Evolutionary conservation across 352 stramenopile species (phyloP), one percentile per base, ranked within the genome.

Genomic region (Pythium guiyangense): DNA sequence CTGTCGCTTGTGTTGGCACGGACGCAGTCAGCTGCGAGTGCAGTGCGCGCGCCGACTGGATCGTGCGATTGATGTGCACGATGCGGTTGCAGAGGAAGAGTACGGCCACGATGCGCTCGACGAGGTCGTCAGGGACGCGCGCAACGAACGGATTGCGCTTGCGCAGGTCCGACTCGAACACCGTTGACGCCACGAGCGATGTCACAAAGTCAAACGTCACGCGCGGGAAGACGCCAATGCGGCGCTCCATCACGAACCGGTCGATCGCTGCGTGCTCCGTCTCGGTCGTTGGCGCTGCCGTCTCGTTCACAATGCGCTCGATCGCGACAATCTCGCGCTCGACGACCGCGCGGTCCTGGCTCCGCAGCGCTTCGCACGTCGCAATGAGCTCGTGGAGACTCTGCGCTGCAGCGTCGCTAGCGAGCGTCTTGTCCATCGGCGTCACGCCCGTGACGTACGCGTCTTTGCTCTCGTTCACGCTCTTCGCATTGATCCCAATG

Each of bases 401-500:
- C 26, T 61, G 59, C 0, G 74, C n/a, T 1, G 67, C 59, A 1
- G 55, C 64, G 17, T 42, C 58, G 44, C 64, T 51, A 17, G 63
- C 35, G 10, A 50, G 50, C 1, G 68, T 57, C 3, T 89, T 55
- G 39, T 86, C 71, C 14, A 70, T 47, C 2, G 79, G 76, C 11
- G 79, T 93, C 15, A 90, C 67, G 3, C 79, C 77, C 15, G 67
- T 70, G 26, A 92, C 69, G 56, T 84, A 94, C 0, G 81, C 79
- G 53, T 95, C 82, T 51, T 92, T 86, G 42, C 79, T 89, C 15
- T 60, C 68, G 26, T 92, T 93, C 40, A 88, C 79, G 8, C 64
- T 70, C 45, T 83, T 65, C 9, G 86, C 84, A 48, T 94, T 90
- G 10, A 84, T 86, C n/a, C 81, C 74, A 47, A 98, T 94, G 62